phyloP scores from a whole-genome alignment of 1,139 yeast genomes.

The Hansenula sp. region DNA sequence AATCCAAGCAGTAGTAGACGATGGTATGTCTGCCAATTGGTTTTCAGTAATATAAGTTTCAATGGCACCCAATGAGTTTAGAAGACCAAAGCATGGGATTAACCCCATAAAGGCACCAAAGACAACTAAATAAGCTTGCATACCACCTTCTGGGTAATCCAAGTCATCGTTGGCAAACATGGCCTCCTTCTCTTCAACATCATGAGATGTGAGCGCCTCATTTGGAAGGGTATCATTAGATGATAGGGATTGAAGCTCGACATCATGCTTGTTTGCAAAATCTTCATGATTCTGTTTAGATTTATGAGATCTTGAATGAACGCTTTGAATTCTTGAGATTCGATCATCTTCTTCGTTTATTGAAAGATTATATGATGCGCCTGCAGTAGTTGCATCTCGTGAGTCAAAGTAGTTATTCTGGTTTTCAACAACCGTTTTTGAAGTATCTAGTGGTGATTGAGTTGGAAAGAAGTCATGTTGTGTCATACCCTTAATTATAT shows the following conservation, averaged over 20 bases:
- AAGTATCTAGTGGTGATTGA: slow-evolving; percentile 1
- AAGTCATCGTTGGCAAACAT: slow-evolving; percentile 3
- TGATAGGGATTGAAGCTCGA: neutral
- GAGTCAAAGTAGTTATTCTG: neutral
- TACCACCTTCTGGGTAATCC: slow-evolving; percentile 56
- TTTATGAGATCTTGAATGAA: neutral
- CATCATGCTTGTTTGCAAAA: neutral
- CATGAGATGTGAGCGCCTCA: no score
- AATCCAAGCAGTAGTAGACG: slow-evolving; percentile 60
- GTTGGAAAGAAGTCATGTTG: neutral
- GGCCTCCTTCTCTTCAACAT: neutral
- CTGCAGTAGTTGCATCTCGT: neutral
- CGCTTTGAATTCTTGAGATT: neutral
- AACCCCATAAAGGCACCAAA: slow-evolving; percentile 60
- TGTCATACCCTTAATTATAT: neutral
- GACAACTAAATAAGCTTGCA: slow-evolving; percentile 50
- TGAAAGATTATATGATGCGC: neutral
- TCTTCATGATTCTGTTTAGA: neutral
- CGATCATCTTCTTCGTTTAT: neutral
- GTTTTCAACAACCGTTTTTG: neutral
- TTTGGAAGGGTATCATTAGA: neutral
- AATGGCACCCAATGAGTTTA: slow-evolving; percentile 64
- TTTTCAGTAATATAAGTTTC: slow-evolving; percentile 50
- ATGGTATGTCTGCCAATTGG: slow-evolving; percentile 39
- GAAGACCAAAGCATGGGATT: slow-evolving; percentile 55